phyloP scores from a whole-genome alignment of 768 basidiomycete genomes.

The Lactarius trivialis region DNA sequence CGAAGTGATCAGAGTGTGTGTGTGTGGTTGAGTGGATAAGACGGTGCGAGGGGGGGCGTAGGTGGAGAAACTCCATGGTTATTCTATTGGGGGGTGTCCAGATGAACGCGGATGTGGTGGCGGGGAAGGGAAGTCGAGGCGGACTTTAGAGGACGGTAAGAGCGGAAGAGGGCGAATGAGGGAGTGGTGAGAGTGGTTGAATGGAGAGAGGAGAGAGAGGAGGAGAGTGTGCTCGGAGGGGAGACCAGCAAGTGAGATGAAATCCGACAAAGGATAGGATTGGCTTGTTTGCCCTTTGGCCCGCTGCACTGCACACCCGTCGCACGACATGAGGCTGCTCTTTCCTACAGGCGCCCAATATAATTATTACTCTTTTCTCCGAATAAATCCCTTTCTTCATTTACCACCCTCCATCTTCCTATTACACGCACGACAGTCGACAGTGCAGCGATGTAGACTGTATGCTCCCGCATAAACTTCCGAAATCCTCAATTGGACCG shows the following conservation, averaged over 20 bases:
- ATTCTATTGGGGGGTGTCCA: constrained; percentile 8
- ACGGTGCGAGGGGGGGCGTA: background rate
- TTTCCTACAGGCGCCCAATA: constrained; percentile 16
- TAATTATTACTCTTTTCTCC: background rate
- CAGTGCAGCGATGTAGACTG: background rate
- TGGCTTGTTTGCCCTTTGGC: constrained; percentile 24
- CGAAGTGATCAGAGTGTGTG: background rate
- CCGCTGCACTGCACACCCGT: constrained; percentile 20
- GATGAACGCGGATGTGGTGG: constrained; percentile 11
- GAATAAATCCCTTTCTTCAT: background rate
- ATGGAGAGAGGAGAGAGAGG: background rate
- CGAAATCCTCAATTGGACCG: constrained; percentile 1
- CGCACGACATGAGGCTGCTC: constrained; percentile 23
- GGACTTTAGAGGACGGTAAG: constrained; percentile 20
- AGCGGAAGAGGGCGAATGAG: background rate
- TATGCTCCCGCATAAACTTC: constrained; percentile 7
- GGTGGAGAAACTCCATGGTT: constrained; percentile 14
- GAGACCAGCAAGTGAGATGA: constrained; percentile 14
- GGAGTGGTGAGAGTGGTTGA: background rate
- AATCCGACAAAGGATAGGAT: constrained; percentile 22
- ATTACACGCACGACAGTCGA: background rate
- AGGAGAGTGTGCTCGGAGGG: constrained; percentile 1
- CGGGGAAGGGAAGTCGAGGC: constrained; percentile 11
- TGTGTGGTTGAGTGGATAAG: background rate
- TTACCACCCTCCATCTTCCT: background rate